phyloP scores from a whole-genome alignment of 1,284 basidiomycete species.

The Puccinia triticina region DNA sequence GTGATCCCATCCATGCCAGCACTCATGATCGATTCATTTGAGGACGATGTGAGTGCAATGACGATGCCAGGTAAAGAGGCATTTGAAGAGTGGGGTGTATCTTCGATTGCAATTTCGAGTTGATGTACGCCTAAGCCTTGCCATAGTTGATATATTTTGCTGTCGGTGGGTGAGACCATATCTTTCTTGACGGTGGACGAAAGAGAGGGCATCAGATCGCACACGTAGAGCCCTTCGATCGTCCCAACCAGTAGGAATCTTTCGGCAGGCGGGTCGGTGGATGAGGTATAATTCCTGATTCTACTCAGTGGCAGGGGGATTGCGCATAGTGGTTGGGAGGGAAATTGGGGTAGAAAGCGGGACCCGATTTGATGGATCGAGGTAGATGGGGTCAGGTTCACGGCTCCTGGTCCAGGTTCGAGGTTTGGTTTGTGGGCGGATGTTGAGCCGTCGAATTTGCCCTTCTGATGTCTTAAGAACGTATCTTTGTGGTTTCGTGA shows the following conservation, averaged over 20 bases:
- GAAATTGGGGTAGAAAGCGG: slow-evolving; percentile 45
- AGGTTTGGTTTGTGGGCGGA: slow-evolving; percentile 14
- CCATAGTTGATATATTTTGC: slow-evolving; percentile 48
- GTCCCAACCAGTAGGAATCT: slow-evolving; percentile 47
- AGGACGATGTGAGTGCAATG: slow-evolving; percentile 41
- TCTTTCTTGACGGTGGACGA: slow-evolving; percentile 40
- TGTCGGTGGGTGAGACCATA: slow-evolving; percentile 34
- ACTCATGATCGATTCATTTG: slow-evolving; percentile 17
- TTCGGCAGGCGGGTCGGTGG: slow-evolving; percentile 8
- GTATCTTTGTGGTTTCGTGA: slow-evolving; percentile 13
- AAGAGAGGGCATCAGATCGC: slow-evolving; percentile 44
- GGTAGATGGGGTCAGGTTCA: slow-evolving; percentile 42
- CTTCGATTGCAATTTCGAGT: slow-evolving; percentile 42
- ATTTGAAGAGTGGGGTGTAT: not conserved
- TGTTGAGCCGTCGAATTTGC: slow-evolving; percentile 11
- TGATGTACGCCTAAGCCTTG: slow-evolving; percentile 43
- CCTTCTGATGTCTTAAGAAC: slow-evolving; percentile 14
- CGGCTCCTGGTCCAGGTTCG: slow-evolving; percentile 38
- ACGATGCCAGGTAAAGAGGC: slow-evolving; percentile 31
- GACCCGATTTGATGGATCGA: slow-evolving; percentile 46
- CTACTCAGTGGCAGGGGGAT: slow-evolving; percentile 30
- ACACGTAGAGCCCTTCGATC: slow-evolving; percentile 39
- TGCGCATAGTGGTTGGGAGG: slow-evolving; percentile 40
- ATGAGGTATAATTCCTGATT: not conserved
- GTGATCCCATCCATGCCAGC: slow-evolving; percentile 23